Base-by-base conservation (phyloP, 2,329 filamentous ascomycete genomes). In the Mycosphaerella arachidis region DNA sequence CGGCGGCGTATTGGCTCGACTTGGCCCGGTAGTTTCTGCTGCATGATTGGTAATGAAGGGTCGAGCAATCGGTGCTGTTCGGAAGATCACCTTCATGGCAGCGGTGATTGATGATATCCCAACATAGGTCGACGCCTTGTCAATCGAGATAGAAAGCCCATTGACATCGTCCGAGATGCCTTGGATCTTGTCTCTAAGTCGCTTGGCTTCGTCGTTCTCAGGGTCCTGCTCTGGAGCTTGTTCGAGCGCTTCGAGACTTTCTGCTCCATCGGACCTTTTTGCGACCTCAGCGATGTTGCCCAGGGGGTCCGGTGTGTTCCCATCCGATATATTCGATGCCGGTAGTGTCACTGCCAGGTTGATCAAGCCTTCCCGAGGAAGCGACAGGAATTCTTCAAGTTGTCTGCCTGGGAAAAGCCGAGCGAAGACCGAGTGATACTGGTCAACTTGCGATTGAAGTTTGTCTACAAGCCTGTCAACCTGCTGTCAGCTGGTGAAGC, bases 211-310 rank as follows among this genome's bases (percentile, higher is more conserved):
- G 61, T 91, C 88, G 82, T 84, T 86, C 70, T 86, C 85, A 3
- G 81, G 80, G 65, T 87, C 84, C 51, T 83, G 79, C 24, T 81
- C 79, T 0, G 89, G 88, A 67, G 91, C 86, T 67, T 88, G 86
- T 71, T 92, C 89, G 13, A 92, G 79, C 48, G 80, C 79, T 63
- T 84, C 82, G 5, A 85, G 75, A 57, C 80, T 83, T 8, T 82
- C 79, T 18, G 74, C 74, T 51, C 81, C 80, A 58, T 82, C 81
- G 20, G 80, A 78, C 12, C 66, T 74, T 27, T 68, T 68, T 7
- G 75, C 62, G 66, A 74, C 31, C 67, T 73, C 59, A 10, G 53
- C 30, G 9, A 40, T 46, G 18, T 45, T 51, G 4, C 43, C 37
- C 6, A 56, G 40, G 20, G 37, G 56, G 48, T 63, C 56, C 29